These are phyloP conservation scores for Penicillium steckii DNA, from an alignment of 495 filamentous ascomycete species.

Conservation along the genomic window DNA sequence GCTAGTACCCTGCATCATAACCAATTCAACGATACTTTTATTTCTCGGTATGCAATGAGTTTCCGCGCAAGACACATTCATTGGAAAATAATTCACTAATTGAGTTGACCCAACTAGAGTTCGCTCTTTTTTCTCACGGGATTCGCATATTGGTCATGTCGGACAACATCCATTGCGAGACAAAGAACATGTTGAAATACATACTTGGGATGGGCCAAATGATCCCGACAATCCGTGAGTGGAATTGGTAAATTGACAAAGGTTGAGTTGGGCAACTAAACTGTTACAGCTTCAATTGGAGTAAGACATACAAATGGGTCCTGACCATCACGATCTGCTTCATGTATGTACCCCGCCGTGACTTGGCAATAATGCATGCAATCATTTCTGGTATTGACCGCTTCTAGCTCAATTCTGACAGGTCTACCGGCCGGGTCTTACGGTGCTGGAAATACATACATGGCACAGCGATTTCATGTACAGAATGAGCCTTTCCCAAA, in stretches of 20 bases:
- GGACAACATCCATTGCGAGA: constrained; percentile 18
- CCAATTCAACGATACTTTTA: constrained; percentile 23
- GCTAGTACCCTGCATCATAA: constrained; percentile 23
- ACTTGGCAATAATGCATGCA: neutral
- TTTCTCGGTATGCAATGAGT: constrained; percentile 9
- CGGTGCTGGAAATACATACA: constrained; percentile 37
- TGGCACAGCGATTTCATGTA: constrained; percentile 38
- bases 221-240: constrained; percentile 31
- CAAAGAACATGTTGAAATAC: constrained; percentile 25
- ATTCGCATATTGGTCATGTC: constrained; percentile 25
- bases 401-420: constrained; percentile 39
- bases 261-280: constrained; percentile 16
- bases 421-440: constrained; percentile 45
- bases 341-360: constrained; percentile 24
- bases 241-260: constrained; percentile 25
- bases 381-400: neutral
- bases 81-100: neutral
- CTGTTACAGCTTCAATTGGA: constrained; percentile 16
- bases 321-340: constrained; percentile 43
- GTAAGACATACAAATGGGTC: constrained; percentile 33
- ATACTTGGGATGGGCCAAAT: constrained; percentile 32
- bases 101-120: constrained; percentile 5
- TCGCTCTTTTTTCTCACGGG: constrained; percentile 22
- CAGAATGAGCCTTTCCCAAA: constrained; percentile 45
- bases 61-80: neutral